Evolutionary conservation across 2,329 filamentous ascomycete species (phyloP), one percentile per base, ranked within the genome.

Genomic region (Cadophora malorum): DNA sequence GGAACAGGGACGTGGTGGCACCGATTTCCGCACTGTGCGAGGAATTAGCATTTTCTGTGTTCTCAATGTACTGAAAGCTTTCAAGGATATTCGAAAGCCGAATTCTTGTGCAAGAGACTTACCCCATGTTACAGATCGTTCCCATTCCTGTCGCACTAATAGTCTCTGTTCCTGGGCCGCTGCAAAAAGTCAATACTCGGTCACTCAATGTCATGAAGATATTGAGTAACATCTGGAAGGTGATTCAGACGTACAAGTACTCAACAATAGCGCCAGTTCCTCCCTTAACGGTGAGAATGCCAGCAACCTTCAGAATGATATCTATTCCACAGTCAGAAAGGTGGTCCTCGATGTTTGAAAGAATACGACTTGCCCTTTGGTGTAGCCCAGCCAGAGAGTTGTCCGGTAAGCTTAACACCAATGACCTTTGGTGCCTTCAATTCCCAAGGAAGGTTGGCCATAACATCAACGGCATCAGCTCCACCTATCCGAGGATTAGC

Each of bases 391-490:
- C 95, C 95, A 77, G 86, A 92, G 78, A 99, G 79, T 81, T 93
- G 76, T 75, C 96, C 96, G 74, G 94, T 97, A 68, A 99, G 90
- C 84, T 92, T 96, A 66, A 99, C 91, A 88, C 96, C 96, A 79
- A 98, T 97, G 71, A 97, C 85, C 84, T 97, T 97, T 71, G 96
- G 96, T 69, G 96, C 95, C 88, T 98, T 98, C 77, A 99, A 84
- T 82, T 99, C 96, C 96, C 96, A 98, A 69, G 95, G 95, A 74
- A 97, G 89, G 82, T 93, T 91, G 78, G 94, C 94, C 93, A 99
- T 97, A 77, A 97, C 96, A 83, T 99, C 96, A 77, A 98, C 96
- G 68, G 96, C 96, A 83, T 98, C 96, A 79, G 95, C 96, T 88
- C 96, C 95, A 84, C 96, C 95, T 12, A 31, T 19, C 41, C 52